phyloP scores from a whole-genome alignment of 2,329 filamentous ascomycete species.

The Cladosporium sp. region DNA sequence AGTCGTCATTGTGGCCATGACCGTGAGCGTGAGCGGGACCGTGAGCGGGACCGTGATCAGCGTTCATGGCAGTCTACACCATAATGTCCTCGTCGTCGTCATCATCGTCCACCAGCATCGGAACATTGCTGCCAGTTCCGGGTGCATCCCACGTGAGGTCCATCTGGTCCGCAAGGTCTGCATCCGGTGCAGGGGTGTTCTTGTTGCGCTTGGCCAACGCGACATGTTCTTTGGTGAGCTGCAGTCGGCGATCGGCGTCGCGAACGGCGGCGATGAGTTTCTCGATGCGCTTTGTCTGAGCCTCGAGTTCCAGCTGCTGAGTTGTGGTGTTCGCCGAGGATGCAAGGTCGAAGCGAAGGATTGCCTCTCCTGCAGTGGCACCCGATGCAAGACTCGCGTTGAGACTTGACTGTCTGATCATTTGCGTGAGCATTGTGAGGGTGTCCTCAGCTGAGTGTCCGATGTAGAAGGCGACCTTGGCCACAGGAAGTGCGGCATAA shows the following conservation, averaged over 20 bases:
- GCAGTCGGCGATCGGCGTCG: slow-evolving; percentile 56
- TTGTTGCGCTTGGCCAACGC: slow-evolving; percentile 53
- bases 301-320: slow-evolving; percentile 44
- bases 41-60: too few species aligned
- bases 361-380: slow-evolving; percentile 41
- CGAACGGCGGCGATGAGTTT: slow-evolving; percentile 53
- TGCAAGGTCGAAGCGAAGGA: slow-evolving; percentile 54
- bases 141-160: slow-evolving; percentile 36
- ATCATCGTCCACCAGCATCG: slow-evolving; percentile 19
- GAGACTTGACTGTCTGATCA: slow-evolving; percentile 54
- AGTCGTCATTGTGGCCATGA: neutral
- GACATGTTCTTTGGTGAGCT: slow-evolving; percentile 60
- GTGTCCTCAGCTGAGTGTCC: slow-evolving; percentile 53
- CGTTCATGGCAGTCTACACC: slow-evolving; percentile 20
- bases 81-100: slow-evolving; percentile 37
- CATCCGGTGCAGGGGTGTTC: slow-evolving; percentile 35
- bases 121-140: slow-evolving; percentile 1
- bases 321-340: slow-evolving; percentile 32
- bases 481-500: slow-evolving; percentile 64
- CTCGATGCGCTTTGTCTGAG: slow-evolving; percentile 53
- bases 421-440: slow-evolving; percentile 53
- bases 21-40: too few species aligned
- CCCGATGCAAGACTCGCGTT: slow-evolving; percentile 52
- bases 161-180: slow-evolving; percentile 39
- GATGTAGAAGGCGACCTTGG: slow-evolving; percentile 54